Percentiles rank a stretch among this genome's conserved stretches.
phyloP scores from a whole-genome alignment of 2,329 filamentous ascomycete genomes.

The Stemphylium lycopersici region DNA sequence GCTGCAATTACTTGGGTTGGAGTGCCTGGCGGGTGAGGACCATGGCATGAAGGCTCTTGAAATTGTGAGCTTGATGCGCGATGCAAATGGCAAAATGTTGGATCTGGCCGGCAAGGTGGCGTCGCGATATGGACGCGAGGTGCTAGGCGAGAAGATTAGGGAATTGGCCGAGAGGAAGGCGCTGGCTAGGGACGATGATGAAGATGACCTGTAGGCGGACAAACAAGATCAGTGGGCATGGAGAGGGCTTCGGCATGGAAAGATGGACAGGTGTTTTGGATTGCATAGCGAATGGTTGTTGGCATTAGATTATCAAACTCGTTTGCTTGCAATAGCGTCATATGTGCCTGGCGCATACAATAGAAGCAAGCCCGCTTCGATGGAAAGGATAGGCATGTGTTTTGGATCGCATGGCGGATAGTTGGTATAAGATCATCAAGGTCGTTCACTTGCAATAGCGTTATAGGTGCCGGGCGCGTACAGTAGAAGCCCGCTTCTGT shows the following conservation, averaged over 20 bases:
- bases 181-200: slow-evolving; percentile 56
- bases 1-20: slow-evolving; percentile 83
- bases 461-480: too few species aligned
- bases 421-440: too few species aligned
- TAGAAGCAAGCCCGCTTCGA: too few species aligned
- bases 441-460: not conserved
- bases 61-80: slow-evolving; percentile 83
- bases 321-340: not conserved
- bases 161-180: slow-evolving; percentile 77
- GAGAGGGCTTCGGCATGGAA: too few species aligned
- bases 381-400: too few species aligned
- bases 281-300: too few species aligned
- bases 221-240: too few species aligned
- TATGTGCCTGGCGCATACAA: too few species aligned
- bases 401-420: too few species aligned
- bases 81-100: slow-evolving; percentile 85
- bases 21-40: slow-evolving; percentile 93
- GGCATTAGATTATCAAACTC: too few species aligned
- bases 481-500: too few species aligned
- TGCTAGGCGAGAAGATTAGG: slow-evolving; percentile 89
- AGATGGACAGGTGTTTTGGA: too few species aligned
- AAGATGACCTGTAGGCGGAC: slow-evolving; percentile 9
- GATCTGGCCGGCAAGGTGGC: slow-evolving; percentile 92
- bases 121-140: slow-evolving; percentile 76
- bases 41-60: slow-evolving; percentile 94